Percentiles rank a stretch among this genome's conserved stretches.
Conservation (phyloP, 179 eudicot species). For the Spergularia azorica region DNA sequence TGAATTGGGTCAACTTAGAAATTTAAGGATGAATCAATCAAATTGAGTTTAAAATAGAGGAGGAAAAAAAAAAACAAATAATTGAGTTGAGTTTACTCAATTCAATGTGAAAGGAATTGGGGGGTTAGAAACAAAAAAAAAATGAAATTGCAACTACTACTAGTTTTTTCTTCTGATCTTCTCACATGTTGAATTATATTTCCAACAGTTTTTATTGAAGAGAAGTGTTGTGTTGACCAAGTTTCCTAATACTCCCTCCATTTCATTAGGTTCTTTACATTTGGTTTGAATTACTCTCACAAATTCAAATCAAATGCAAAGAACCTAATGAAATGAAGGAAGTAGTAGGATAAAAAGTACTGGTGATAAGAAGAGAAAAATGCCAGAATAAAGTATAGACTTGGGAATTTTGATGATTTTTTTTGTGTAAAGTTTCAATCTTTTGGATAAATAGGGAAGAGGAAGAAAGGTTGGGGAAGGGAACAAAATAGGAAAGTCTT, state of each 20-base stretch:
- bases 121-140: background rate
- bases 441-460: constrained; percentile 3
- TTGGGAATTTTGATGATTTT: background rate
- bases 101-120: constrained; percentile 19
- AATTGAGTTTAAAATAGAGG: background rate
- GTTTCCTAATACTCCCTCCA: background rate
- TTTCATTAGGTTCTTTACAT: too few relatives aligned
- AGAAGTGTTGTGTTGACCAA: constrained; percentile 7
- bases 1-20: too few relatives aligned
- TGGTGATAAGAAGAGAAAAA: too few relatives aligned
- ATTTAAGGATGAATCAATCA: background rate
- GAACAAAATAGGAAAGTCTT: constrained; percentile 15
- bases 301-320: too few relatives aligned
- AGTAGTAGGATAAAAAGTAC: too few relatives aligned
- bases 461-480: background rate
- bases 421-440: background rate
- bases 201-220: background rate
- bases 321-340: too few relatives aligned
- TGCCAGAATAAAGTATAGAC: too few relatives aligned
- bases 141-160: background rate
- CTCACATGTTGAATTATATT: background rate
- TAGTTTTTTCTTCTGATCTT: background rate
- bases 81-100: background rate
- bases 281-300: too few relatives aligned
- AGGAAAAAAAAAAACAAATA: background rate